These are phyloP conservation scores for Xylariaceae sp. DNA, from an alignment of 2,329 filamentous ascomycete species.

Conservation along the genomic window DNA sequence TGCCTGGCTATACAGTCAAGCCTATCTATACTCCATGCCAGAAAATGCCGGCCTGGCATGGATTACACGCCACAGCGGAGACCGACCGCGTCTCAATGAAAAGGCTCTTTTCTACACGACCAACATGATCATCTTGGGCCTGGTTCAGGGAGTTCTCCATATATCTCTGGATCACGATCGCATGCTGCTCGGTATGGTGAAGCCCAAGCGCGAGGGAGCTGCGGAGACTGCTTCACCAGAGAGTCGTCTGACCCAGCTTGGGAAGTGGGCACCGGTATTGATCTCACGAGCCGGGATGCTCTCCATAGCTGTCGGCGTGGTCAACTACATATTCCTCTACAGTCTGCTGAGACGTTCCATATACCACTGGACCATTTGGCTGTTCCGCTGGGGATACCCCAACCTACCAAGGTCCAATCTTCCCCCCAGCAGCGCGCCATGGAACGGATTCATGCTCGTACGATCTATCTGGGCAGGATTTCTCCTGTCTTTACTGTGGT, in stretches of 20 bases:
- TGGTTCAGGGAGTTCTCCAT: conserved; percentile 66
- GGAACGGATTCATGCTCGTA: conserved; percentile 49
- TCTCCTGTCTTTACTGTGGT: conserved; percentile 70
- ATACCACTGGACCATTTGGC: conserved; percentile 66
- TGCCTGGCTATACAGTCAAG: conserved; percentile 72
- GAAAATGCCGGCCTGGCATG: conserved; percentile 60
- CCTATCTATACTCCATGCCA: conserved; percentile 71
- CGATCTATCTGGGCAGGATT: conserved; percentile 59
- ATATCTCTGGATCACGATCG: conserved; percentile 70
- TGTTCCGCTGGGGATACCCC: conserved; percentile 68
- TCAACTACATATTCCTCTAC: conserved; percentile 55
- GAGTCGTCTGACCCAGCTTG: conserved; percentile 31
- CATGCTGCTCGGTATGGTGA: conserved; percentile 44
- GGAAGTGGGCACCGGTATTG: conserved; percentile 34
- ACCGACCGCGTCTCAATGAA: conserved; percentile 79
- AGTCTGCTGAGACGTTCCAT: conserved; percentile 57
- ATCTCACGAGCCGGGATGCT: conserved; percentile 22
- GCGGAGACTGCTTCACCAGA: conserved; percentile 9
- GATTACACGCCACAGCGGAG: conserved; percentile 67
- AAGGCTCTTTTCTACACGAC: conserved; percentile 74
- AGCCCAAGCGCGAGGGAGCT: conserved; percentile 20
- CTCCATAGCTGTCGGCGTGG: conserved; percentile 32
- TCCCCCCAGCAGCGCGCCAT: conserved; percentile 54
- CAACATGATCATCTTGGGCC: conserved; percentile 63
- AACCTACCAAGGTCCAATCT: conserved; percentile 67